Evolutionary conservation across 2,329 filamentous ascomycete species (phyloP).

Genomic region (Alternaria atra): DNA sequence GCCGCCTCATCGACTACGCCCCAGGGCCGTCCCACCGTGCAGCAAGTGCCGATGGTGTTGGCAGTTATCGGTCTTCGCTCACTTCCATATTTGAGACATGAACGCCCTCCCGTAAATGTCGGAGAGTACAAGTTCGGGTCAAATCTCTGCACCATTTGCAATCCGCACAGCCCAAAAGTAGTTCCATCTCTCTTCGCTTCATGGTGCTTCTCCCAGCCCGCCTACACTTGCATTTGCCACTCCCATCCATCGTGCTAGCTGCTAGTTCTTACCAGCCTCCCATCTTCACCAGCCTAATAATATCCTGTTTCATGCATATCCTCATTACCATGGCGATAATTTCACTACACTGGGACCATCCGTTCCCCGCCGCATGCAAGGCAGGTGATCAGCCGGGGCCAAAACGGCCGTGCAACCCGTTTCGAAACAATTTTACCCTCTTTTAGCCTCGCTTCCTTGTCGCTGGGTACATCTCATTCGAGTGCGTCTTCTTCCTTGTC

Average conservation of each 20-base stretch:
- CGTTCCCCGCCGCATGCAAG: constrained; percentile 26
- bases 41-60: constrained; percentile 10
- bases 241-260: neutral
- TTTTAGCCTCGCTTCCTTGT: constrained; percentile 27
- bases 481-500: constrained; percentile 14
- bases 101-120: neutral
- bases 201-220: neutral
- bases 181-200: neutral
- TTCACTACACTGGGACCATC: constrained; percentile 29
- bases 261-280: constrained; percentile 2
- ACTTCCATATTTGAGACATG: neutral
- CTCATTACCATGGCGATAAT: constrained; percentile 15
- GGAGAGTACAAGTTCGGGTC: neutral
- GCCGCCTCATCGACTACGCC: constrained; percentile 7
- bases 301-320: constrained; percentile 12
- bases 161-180: neutral
- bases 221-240: constrained; percentile 1
- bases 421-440: constrained; percentile 41
- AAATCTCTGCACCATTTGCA: neutral
- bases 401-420: constrained; percentile 22
- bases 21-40: constrained; percentile 13
- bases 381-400: constrained; percentile 17
- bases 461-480: constrained; percentile 4
- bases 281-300: constrained; percentile 16
- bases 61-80: constrained; percentile 8